Evolutionary conservation across 352 stramenopile species (phyloP).

Genomic region (Globisporangium nodosum): DNA sequence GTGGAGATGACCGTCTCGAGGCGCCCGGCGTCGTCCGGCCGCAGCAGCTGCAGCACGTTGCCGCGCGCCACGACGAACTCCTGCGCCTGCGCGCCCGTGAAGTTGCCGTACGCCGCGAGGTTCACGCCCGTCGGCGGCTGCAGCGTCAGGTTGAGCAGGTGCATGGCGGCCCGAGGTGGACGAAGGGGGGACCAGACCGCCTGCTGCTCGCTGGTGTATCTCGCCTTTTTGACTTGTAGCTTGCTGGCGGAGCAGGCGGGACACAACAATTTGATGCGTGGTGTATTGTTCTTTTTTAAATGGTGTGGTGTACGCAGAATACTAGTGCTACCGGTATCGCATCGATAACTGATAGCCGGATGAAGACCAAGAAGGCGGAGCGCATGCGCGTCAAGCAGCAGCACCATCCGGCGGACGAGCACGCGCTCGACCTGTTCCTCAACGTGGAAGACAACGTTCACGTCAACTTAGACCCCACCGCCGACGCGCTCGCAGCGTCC

Average conservation of each 20-base stretch:
- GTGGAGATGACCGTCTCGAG: constrained; percentile 80
- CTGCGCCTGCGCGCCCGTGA: constrained; percentile 85
- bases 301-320: too few species aligned
- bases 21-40: constrained; percentile 60
- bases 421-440: constrained; percentile 61
- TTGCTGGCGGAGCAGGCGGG: too few species aligned
- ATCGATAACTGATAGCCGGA: not conserved
- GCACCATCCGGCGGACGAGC: constrained; percentile 49
- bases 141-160: constrained; percentile 87
- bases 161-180: constrained; percentile 31
- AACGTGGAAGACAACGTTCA: not conserved
- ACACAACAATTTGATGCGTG: too few species aligned
- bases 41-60: constrained; percentile 93
- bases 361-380: constrained; percentile 39
- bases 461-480: too few species aligned
- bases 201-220: too few species aligned
- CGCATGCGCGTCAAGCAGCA: constrained; percentile 32
- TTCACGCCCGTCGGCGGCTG: constrained; percentile 79
- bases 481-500: constrained; percentile 4
- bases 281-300: too few species aligned
- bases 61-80: constrained; percentile 94
- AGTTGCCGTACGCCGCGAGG: constrained; percentile 89
- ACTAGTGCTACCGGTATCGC: too few species aligned
- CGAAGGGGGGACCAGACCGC: not conserved
- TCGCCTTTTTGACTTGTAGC: too few species aligned